Evolutionary conservation across 2,329 filamentous ascomycete genomes (phyloP), one percentile per base, ranked within the genome.

Genomic region (Fusarium lateritium): DNA sequence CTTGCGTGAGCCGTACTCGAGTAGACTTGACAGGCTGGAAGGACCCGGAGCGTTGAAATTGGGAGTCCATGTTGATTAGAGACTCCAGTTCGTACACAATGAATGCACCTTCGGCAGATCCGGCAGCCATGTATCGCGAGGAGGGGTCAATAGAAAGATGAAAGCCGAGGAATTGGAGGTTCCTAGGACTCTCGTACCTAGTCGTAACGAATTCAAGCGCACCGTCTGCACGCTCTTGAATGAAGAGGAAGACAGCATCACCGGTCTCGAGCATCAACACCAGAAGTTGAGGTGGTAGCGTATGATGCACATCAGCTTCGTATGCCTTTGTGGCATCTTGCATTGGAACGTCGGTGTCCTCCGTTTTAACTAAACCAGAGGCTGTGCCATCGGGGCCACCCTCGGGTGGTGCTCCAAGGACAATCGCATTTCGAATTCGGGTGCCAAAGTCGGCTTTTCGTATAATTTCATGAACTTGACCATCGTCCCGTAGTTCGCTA

Each of bases 61-160:
- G 89, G 72, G 72, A 77, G 70, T 78, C 85, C 75, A 88, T 86
- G 70, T 71, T 80, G 51, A 72, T 78, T 70, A 89, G 83, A 0
- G 87, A 78, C 68, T 91, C 88, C 2, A 95, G 83, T 61, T 91
- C 87, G 76, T 92, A 93, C 2, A 97, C 81, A 7, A 92, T 85
- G 65, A 97, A 91, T 36, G 89, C 83, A 36, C 88, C 85, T 64
- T 92, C 88, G n/a, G 87, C 85, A 34, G 92, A 91, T 54, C 90
- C 90, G 38, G 95, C 85, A 17, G 91, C 92, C 75, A 90, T 78
- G 70, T 89, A 91, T 14, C 84, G 86, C 59, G 87, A 94, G 78
- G 89, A 89, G 15, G 93, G 92, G 75, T 98, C 94, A 42, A 97
- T 86, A 15, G 92, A 90, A 58, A 97, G 83, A 65, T 89, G 86